Base-by-base conservation (phyloP, 176 grass and related monocot species). In the Oryza glaberrima region DNA sequence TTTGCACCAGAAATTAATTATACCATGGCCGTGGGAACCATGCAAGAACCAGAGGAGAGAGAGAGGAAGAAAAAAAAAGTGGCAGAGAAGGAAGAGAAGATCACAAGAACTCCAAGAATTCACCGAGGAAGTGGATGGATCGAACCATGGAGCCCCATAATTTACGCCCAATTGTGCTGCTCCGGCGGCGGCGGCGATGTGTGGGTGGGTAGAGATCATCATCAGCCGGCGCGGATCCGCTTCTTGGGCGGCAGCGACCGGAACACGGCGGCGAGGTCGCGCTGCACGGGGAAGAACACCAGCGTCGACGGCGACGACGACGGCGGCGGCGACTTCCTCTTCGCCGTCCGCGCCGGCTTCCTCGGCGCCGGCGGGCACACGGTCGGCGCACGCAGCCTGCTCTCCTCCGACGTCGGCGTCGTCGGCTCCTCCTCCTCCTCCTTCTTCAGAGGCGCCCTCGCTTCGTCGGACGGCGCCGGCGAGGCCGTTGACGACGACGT, bases 391-490 rank as follows among this genome's bases (percentile, higher is more conserved):
- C 54, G 90, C 16, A 94, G 84, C 78, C 52, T 72, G 84, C 76
- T 88, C 65, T 76, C 92, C 76, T 92, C 90, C 51, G 92, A 90
- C 16, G 84, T 94, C 11, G 92, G 92, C 14, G 92, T 94, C 72
- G 64, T 51, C 5, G 85, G 89, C 89, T 84, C 83, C 77, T 47
- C 4, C 69, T 38, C 51, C 70, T 0, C 9, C 63, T 0, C 20
- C 66, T 4, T 40, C 16, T 1, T 19, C 69, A 22, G 28, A 8
- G 61, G 6, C 73, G 36, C 36, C 36, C 82, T 63, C 1, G 34
- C 46, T 3, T 78, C 83, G 58, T 63, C n/a, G 58, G 58, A 9
- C 20, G 2, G 20, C 67, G 54, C 72, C 8, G 83, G 58, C 67
- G 72, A 32, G 7, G 38, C 4, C 26, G 44, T 7, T 44, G 35